Percentiles rank a stretch among this genome's conserved stretches.
Evolutionary conservation across 495 filamentous ascomycete genomes (phyloP).

Genomic region (Neurospora sp.): DNA sequence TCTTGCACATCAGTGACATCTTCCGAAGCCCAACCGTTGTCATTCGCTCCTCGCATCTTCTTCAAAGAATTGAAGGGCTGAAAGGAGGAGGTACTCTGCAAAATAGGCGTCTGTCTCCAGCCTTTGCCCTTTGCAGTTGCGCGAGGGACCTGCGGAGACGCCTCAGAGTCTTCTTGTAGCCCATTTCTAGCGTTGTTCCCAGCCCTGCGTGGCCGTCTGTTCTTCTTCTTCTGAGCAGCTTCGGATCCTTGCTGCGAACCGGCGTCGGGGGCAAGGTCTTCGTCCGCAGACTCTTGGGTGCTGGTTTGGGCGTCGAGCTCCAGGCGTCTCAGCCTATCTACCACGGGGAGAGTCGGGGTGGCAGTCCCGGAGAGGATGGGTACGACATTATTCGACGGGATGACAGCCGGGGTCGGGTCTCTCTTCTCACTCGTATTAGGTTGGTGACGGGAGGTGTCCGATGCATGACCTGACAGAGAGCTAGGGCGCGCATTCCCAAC

Average conservation of each 20-base stretch:
- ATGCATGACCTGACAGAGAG: conserved; percentile 5
- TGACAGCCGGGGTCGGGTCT: conserved; percentile 14
- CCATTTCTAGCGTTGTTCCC: conserved; percentile 3
- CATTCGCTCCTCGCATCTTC: conserved; percentile 44
- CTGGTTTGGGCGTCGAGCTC: conserved; percentile 3
- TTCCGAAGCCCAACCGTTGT: conserved; percentile 92
- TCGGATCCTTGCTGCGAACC: conserved; percentile 10
- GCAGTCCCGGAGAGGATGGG: conserved; percentile 1
- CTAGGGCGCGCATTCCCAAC: conserved; percentile 30
- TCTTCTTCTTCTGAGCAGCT: conserved; percentile 11
- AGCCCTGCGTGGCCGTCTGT: conserved; percentile 13
- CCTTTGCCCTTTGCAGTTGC: conserved; percentile 42
- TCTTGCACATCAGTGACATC: conserved; percentile 97
- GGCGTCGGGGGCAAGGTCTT: conserved; percentile 6
- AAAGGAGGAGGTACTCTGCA: conserved; percentile 49
- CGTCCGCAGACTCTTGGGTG: conserved; percentile 12
- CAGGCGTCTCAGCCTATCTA: conserved; percentile 8
- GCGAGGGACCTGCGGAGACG: conserved; percentile 7
- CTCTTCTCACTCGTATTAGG: conserved; percentile 29
- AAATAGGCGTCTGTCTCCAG: conserved; percentile 76
- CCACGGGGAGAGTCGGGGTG: conserved; percentile 5
- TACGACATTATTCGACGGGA: conserved; percentile 1
- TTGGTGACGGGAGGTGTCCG: conserved; percentile 12
- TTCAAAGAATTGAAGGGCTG: conserved; percentile 48
- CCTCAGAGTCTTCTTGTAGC: conserved; percentile 13